These are phyloP conservation scores for Pleurotus djamor DNA, from an alignment of 768 basidiomycete species.

Conservation along the genomic window DNA sequence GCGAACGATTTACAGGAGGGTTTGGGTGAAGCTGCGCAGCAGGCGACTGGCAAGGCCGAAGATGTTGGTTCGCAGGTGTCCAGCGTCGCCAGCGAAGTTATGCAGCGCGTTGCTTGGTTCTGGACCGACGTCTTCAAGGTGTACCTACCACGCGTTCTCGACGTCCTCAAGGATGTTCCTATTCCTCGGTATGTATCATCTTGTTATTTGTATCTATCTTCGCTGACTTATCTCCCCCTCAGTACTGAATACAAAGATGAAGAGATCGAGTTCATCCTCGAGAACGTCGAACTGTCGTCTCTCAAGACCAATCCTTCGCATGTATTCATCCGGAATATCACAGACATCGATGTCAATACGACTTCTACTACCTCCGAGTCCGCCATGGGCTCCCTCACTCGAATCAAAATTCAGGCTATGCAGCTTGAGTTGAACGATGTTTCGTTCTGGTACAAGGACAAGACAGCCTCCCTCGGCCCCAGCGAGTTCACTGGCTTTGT, in stretches of 20 bases:
- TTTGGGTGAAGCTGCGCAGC: conserved; percentile 27
- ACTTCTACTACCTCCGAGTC: conserved; percentile 40
- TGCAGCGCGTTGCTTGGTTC: conserved; percentile 71
- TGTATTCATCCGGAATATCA: conserved; percentile 7
- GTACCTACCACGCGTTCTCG: conserved; percentile 61
- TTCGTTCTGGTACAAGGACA: conserved; percentile 75
- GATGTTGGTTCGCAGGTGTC: neutral
- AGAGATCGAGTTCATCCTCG: conserved; percentile 72
- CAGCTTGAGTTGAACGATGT: conserved; percentile 63
- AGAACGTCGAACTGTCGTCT: conserved; percentile 69
- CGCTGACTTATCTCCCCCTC: neutral
- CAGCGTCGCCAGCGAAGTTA: conserved; percentile 16
- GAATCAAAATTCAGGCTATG: conserved; percentile 62
- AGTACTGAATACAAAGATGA: conserved; percentile 73
- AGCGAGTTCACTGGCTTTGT: conserved; percentile 61
- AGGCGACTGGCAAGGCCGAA: conserved; percentile 37
- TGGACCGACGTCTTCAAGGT: conserved; percentile 83
- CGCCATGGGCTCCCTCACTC: conserved; percentile 61
- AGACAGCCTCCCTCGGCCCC: conserved; percentile 48
- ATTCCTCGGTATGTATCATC: conserved; percentile 53
- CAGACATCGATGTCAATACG: conserved; percentile 39
- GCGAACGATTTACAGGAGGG: conserved; percentile 46
- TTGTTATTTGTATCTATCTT: neutral
- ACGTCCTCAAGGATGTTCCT: conserved; percentile 56
- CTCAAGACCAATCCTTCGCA: conserved; percentile 55